Evolutionary conservation across 2,329 filamentous ascomycete species (phyloP).

Genomic region (Colletotrichum godetiae): DNA sequence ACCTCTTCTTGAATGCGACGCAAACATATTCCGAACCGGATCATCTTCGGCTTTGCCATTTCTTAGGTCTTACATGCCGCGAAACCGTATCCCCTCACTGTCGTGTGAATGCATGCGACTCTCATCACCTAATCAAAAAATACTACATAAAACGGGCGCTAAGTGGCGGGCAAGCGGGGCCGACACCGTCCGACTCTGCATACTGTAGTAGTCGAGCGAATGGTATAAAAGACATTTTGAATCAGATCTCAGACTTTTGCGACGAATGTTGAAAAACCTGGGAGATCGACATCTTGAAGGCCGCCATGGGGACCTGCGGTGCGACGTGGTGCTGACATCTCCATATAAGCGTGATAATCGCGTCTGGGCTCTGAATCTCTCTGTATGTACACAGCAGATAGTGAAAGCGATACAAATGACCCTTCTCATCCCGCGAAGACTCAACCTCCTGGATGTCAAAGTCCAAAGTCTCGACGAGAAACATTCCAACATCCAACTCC

Average conservation of each 20-base stretch:
- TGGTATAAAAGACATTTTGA: not conserved
- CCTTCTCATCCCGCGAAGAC: not conserved
- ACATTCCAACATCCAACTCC: no score
- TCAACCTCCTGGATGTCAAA: no score
- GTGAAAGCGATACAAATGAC: not conserved
- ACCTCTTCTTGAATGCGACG: not conserved
- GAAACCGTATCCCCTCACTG: not conserved
- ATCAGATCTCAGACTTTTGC: not conserved
- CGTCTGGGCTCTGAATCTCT: no score
- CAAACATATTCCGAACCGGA: not conserved
- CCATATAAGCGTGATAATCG: not conserved
- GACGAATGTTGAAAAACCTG: not conserved
- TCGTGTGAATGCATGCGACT: not conserved
- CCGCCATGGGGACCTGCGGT: not conserved
- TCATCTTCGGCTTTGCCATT: not conserved
- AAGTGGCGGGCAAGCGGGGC: not conserved
- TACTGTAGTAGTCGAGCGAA: not conserved
- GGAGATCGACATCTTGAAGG: not conserved
- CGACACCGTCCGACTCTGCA: not conserved
- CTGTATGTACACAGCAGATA: not conserved
- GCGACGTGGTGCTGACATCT: conserved; percentile 10
- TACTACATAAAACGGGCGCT: conserved; percentile 1
- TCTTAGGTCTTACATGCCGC: not conserved
- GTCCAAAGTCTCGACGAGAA: not conserved
- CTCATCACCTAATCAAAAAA: not conserved